Conservation (phyloP, 805 yeast genomes). For the Ogataea dorogensis region DNA sequence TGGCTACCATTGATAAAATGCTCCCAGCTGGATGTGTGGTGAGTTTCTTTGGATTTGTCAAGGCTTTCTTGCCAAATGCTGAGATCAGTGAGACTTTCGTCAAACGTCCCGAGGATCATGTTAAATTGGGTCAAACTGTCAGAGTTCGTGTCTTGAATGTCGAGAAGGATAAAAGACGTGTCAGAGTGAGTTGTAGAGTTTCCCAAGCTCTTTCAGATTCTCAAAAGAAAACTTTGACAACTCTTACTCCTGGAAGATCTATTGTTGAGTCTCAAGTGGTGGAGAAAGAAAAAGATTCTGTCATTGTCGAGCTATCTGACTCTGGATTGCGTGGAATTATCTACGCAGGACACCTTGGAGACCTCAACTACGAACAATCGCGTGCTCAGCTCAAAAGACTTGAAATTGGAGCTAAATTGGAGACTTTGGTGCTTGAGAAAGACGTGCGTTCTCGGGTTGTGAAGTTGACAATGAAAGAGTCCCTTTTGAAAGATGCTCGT, state of each 20-base stretch:
- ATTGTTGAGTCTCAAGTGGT: constrained; percentile 58
- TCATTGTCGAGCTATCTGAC: constrained; percentile 59
- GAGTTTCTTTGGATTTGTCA: constrained; percentile 74
- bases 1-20: constrained; percentile 73
- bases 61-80: constrained; percentile 78
- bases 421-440: constrained; percentile 66
- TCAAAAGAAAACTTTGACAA: constrained; percentile 45
- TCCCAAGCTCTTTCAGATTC: constrained; percentile 50
- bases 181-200: constrained; percentile 73
- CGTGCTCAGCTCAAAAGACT: constrained; percentile 63
- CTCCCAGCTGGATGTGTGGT: constrained; percentile 78
- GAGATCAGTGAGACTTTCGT: constrained; percentile 92
- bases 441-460: constrained; percentile 60
- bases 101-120: constrained; percentile 69
- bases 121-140: constrained; percentile 83
- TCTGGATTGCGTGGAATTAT: constrained; percentile 66
- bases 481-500: constrained; percentile 65
- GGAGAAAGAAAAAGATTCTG: constrained; percentile 73
- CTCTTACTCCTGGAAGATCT: constrained; percentile 59
- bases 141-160: constrained; percentile 61
- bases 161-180: constrained; percentile 50
- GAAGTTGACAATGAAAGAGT: constrained; percentile 60
- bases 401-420: constrained; percentile 56
- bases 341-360: constrained; percentile 71
- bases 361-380: constrained; percentile 70